These are phyloP conservation scores for Diplogelasinospora grovesii DNA, from an alignment of 495 filamentous ascomycete species.

Conservation along the genomic window DNA sequence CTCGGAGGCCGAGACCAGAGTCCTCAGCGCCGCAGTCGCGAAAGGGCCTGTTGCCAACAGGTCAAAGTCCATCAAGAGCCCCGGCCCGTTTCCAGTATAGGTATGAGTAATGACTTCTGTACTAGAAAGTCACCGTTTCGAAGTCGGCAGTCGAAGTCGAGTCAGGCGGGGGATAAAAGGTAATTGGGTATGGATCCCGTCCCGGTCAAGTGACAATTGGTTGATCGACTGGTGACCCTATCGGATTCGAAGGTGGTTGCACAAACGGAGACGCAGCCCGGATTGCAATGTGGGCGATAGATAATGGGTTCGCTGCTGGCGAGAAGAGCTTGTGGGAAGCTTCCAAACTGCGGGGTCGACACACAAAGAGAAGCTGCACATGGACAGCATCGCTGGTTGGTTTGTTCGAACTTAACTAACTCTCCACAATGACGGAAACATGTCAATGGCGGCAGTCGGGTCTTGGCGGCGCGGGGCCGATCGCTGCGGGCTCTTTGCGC, in stretches of 20 bases:
- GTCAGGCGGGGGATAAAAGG: too few species aligned
- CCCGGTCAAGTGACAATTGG: slow-evolving; percentile 15
- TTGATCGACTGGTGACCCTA: slow-evolving; percentile 11
- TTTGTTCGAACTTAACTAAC: slow-evolving; percentile 5
- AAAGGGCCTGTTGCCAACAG: slow-evolving; percentile 47
- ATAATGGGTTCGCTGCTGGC: too few species aligned
- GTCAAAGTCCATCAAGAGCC: slow-evolving; percentile 55
- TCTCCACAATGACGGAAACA: slow-evolving; percentile 17
- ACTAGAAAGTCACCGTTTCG: too few species aligned
- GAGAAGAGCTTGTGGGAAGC: too few species aligned
- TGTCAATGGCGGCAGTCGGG: slow-evolving; percentile 1
- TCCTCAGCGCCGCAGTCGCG: slow-evolving; percentile 56
- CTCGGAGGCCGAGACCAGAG: slow-evolving; percentile 37
- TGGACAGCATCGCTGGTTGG: slow-evolving; percentile 22
- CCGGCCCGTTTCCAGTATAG: too few species aligned
- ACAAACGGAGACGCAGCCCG: too few species aligned
- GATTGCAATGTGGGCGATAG: too few species aligned
- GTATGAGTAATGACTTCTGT: too few species aligned
- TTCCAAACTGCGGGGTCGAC: slow-evolving; percentile 29
- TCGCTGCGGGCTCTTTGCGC: not conserved
- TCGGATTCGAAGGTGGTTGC: too few species aligned
- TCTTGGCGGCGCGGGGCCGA: slow-evolving; percentile 1
- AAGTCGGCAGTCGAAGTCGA: too few species aligned
- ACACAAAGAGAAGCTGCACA: slow-evolving; percentile 24
- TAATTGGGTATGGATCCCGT: slow-evolving; percentile 8